Conservation (phyloP, 148 eudicot species). For the Selenicereus undatus region DNA sequence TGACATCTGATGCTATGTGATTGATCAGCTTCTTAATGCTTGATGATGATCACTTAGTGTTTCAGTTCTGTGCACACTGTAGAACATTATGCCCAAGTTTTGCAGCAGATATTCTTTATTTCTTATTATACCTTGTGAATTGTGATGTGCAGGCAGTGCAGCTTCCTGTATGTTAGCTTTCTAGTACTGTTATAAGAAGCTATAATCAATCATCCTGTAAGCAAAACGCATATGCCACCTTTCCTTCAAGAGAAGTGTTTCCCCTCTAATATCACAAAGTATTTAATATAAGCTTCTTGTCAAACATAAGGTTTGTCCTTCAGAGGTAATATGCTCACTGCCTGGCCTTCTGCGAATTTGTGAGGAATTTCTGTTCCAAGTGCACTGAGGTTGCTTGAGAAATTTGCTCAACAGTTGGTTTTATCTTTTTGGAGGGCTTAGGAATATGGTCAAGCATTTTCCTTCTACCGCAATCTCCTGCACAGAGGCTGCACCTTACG, state of each 20-base stretch:
- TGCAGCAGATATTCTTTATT: background rate
- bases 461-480: constrained; percentile 54
- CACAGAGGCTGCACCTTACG: constrained; percentile 35
- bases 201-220: background rate
- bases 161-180: background rate
- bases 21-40: background rate
- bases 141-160: constrained; percentile 1
- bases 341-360: background rate
- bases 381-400: background rate
- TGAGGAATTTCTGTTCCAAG: background rate
- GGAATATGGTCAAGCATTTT: constrained; percentile 44
- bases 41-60: background rate
- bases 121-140: background rate
- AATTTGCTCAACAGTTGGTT: background rate
- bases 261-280: background rate
- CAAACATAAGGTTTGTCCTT: background rate
- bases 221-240: background rate
- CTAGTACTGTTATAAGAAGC: background rate
- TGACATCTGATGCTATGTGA: background rate
- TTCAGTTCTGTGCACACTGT: background rate
- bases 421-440: constrained; percentile 15
- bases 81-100: background rate
- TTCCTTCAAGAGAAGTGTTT: background rate
- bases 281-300: background rate
- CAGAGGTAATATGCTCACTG: background rate